Base-by-base conservation (phyloP, 306 rosid genomes). In the Dalbergia oliveri region DNA sequence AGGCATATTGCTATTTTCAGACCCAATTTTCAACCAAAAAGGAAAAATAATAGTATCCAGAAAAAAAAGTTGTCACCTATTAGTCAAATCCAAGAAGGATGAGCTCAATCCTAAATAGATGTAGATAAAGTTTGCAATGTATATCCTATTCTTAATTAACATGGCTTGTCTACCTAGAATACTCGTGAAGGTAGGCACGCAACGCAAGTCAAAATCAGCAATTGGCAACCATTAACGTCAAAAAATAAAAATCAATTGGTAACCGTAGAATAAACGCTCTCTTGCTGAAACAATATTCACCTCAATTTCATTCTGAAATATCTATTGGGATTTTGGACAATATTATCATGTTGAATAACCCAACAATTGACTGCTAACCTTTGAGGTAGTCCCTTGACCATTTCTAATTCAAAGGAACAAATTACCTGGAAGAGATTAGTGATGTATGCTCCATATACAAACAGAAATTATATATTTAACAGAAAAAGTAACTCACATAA, bases 131-230 rank as follows among this genome's bases (percentile, higher is more conserved):
- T 75, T 49, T 23, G 10, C 72, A 58, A 59, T 70, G 43, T 72
- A 35, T 79, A 83, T 75, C 83, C 53, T 6, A 45, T 71, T 60
- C 54, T 60, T 53, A 53, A 79, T 18, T 60, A 67, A 69, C 21
- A 61, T 26, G 63, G 74, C 60, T 73, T 66, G 51, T 51, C 59
- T 37, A 41, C 11, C 53, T 74, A 69, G 61, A 78, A 69, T 54
- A 77, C 70, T 41, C 13, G 14, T 34, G 83, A 84, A 75, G 19
- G 66, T 64, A 50, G 74, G 34, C 77, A 74, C 62, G 60, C n/a
- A n/a, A n/a, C n/a, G n/a, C 74, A 72, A 76, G 88, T 89, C 88
- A 69, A 82, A 82, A 73, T 84, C 85, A 84, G 33, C 44, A 62
- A 79, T 54, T 50, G 62, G 47, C 65, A 53, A 66, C 70, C 85